phyloP scores from a whole-genome alignment of 208 protist species.

The Leishmania braziliensis region DNA sequence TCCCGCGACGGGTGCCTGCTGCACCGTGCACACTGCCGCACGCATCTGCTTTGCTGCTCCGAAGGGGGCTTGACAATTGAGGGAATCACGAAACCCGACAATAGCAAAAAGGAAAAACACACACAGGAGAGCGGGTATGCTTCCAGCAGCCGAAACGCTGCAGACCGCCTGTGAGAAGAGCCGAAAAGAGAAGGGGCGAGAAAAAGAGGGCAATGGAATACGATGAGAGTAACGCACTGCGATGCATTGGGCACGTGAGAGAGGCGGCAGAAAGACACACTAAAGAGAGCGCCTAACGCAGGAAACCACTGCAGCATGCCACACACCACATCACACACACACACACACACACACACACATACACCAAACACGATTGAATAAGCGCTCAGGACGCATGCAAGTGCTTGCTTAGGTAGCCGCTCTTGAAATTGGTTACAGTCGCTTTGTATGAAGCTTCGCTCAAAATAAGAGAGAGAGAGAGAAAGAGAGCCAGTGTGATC shows the following conservation, averaged over 20 bases:
- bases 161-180: not conserved
- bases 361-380: not conserved
- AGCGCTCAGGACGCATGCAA: not conserved
- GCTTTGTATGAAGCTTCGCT: not conserved
- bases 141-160: not conserved
- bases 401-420: not conserved
- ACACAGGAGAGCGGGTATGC: not conserved
- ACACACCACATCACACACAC: not conserved
- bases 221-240: not conserved
- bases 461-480: conserved; percentile 11
- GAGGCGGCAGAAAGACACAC: too few species aligned
- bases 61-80: not conserved
- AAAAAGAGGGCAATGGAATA: not conserved
- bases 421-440: not conserved
- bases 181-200: not conserved
- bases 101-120: not conserved
- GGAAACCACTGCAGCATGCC: not conserved
- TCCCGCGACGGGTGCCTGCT: not conserved
- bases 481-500: not conserved
- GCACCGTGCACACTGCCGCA: not conserved
- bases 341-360: not conserved
- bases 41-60: not conserved
- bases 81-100: not conserved
- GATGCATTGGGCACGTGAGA: not conserved
- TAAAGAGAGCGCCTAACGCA: not conserved